phyloP scores from a whole-genome alignment of 2,329 filamentous ascomycete species.

The Alternaria panax region DNA sequence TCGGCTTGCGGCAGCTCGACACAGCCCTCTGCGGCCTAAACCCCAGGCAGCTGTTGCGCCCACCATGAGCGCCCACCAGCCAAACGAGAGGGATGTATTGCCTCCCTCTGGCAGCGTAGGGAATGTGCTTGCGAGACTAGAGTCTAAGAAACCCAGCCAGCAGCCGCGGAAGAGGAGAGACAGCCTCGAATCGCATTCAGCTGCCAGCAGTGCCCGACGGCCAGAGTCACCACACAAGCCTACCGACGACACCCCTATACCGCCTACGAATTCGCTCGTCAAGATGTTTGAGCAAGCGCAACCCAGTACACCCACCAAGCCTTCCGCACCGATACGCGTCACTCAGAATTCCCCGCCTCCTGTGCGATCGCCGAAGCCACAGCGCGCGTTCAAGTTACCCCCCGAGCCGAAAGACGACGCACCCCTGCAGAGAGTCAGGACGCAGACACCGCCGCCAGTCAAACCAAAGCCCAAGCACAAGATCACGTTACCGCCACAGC shows the following conservation, averaged over 20 bases:
- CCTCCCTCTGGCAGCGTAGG: conserved; percentile 46
- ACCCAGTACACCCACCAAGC: conserved; percentile 27
- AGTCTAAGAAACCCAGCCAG: conserved; percentile 29
- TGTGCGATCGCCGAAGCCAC: conserved; percentile 54
- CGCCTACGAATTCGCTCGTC: conserved; percentile 70
- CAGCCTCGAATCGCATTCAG: conserved; percentile 26
- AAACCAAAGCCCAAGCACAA: conserved; percentile 44
- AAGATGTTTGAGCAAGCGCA: conserved; percentile 70
- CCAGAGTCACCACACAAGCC: conserved; percentile 33
- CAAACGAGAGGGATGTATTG: conserved; percentile 38
- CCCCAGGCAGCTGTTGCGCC: conserved; percentile 20
- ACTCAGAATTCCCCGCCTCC: conserved; percentile 40
- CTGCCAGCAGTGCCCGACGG: conserved; percentile 14
- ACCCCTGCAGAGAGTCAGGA: conserved; percentile 28
- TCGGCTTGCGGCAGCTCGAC: conserved; percentile 68
- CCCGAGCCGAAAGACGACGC: conserved; percentile 33
- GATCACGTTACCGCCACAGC: conserved; percentile 23
- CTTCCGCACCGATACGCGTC: conserved; percentile 25
- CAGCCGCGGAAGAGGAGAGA: conserved; percentile 24
- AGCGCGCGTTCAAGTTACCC: conserved; percentile 39
- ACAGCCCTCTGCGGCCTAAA: conserved; percentile 54
- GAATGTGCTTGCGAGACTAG: conserved; percentile 41
- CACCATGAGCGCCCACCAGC: conserved; percentile 31
- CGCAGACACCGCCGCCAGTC: conserved; percentile 34
- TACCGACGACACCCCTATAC: conserved; percentile 66